These are phyloP conservation scores for Tylopilus felleus DNA, from an alignment of 768 basidiomycete species.

Conservation along the genomic window DNA sequence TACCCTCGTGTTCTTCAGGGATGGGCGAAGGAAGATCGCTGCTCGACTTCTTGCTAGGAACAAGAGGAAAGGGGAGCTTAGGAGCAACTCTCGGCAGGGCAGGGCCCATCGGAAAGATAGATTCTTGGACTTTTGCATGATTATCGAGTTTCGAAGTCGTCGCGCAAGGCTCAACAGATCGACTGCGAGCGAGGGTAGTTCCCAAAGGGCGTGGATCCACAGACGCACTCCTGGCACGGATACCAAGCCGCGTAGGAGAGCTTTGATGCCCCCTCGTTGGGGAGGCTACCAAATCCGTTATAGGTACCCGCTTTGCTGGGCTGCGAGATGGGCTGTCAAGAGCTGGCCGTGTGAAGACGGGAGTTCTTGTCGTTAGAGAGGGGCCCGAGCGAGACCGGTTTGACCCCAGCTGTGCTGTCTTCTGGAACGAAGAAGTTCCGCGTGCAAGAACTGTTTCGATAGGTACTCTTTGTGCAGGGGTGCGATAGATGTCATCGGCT, in stretches of 20 bases:
- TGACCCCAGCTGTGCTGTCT: conserved; percentile 35
- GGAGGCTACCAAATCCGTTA: conserved; percentile 26
- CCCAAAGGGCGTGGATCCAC: conserved; percentile 31
- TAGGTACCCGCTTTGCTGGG: conserved; percentile 34
- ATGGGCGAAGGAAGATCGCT: conserved; percentile 28
- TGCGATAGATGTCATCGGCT: conserved; percentile 41
- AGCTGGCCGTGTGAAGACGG: conserved; percentile 41
- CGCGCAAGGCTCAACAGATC: conserved; percentile 28
- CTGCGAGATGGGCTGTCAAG: conserved; percentile 37
- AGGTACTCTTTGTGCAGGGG: conserved; percentile 65
- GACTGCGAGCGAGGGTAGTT: conserved; percentile 21
- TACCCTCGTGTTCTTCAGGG: conserved; percentile 31
- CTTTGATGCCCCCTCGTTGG: conserved; percentile 17
- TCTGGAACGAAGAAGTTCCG: conserved; percentile 49
- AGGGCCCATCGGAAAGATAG: conserved; percentile 19
- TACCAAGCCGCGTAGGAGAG: conserved; percentile 18
- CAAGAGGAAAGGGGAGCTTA: conserved; percentile 31
- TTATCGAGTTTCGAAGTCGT: conserved; percentile 4
- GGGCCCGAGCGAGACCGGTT: conserved; percentile 21
- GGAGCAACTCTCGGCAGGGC: conserved; percentile 3
- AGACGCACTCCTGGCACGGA: conserved; percentile 33
- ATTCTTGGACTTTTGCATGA: conserved; percentile 16
- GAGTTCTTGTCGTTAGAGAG: conserved; percentile 17
- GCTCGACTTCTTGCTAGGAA: conserved; percentile 18
- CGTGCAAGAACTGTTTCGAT: conserved; percentile 49